A percentile compares a stretch with the other conserved stretches of the same genome.
phyloP scores from a whole-genome alignment of 1,284 basidiomycete genomes.

The Microbotryum scabiosae region DNA sequence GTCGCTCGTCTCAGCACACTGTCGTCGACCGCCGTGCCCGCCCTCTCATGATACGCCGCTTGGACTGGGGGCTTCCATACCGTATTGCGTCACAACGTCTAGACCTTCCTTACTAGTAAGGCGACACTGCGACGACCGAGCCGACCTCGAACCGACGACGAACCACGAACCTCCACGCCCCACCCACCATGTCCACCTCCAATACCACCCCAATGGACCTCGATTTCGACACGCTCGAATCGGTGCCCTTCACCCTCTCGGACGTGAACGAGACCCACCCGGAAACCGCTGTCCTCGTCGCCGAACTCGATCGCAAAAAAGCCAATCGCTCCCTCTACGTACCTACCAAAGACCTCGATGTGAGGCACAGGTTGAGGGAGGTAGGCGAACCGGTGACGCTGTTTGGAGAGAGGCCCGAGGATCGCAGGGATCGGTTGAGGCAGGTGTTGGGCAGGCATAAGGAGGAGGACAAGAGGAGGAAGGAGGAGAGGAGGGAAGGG shows the following conservation, averaged over 20 bases:
- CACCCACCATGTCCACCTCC: too few species aligned
- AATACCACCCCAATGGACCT: constrained; percentile 11
- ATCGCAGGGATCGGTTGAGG: constrained; percentile 81
- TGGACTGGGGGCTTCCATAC: too few species aligned
- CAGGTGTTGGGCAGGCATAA: constrained; percentile 74
- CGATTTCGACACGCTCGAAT: constrained; percentile 28
- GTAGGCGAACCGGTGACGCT: constrained; percentile 93
- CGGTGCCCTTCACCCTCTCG: constrained; percentile 7
- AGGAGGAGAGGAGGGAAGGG: constrained; percentile 42
- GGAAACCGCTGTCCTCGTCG: constrained; percentile 20
- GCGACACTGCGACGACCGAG: too few species aligned
- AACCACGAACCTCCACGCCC: too few species aligned
- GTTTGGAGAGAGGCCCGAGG: constrained; percentile 74
- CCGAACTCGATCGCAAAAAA: constrained; percentile 87
- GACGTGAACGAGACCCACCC: constrained; percentile 19
- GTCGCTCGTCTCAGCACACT: too few species aligned
- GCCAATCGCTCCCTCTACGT: constrained; percentile 87
- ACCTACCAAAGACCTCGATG: constrained; percentile 90
- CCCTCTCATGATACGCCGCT: too few species aligned
- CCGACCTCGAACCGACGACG: too few species aligned
- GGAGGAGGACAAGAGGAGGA: constrained; percentile 56
- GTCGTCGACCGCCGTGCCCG: too few species aligned
- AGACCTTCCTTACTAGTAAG: too few species aligned
- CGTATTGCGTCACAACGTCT: too few species aligned
- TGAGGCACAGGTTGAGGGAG: constrained; percentile 77